Base-by-base conservation (phyloP, 2,329 filamentous ascomycete genomes). In the Aurifilum marmelostoma region DNA sequence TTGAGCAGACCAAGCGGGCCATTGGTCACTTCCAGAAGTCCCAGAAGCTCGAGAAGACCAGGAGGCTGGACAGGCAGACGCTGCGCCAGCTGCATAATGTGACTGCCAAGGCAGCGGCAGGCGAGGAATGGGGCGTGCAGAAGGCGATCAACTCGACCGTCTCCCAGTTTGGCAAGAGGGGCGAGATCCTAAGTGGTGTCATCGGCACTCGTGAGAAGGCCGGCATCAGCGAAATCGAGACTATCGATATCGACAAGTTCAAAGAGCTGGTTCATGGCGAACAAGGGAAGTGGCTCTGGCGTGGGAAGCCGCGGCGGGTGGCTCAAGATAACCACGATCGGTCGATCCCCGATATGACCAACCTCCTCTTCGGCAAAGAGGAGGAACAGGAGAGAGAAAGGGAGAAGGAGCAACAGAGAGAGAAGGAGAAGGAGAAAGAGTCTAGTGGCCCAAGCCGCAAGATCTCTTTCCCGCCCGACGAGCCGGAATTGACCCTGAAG, bases 161-260 rank as follows among this genome's bases (percentile, higher is more conserved):
- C 61, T 94, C 92, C 24, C 96, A 97, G 79, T 88, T 99, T 52
- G 93, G 96, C 18, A 97, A 97, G 78, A 91, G 95, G 66, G 94
- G 94, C 62, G 95, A 97, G 78, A 92, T 97, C 81, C 91, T 97
- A 61, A 93, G 97, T 84, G 94, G 93, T n/a, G 97, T 97, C 84
- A 94, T 97, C 7, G 92, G 90, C 52, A 89, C 92, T 34, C 89
- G 91, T 62, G 94, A 97, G 74, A 97, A 97, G 79, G 93, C 90
- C 67, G 93, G 93, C 3, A 94, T 98, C 73, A 92, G 92, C 4
- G 95, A 97, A 74, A 90, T 97, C 47, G 96, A 99, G 80, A 98
- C 94, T 0, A 84, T 93, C 12, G 94, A 98, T 75, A 89, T 97
- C 66, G 94, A 97, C 74, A 89, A 85, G 60, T 97, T 98, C 73